Percentiles rank a stretch among this genome's conserved stretches.
Evolutionary conservation across 495 filamentous ascomycete genomes (phyloP).

Genomic region (Neurospora discreta): DNA sequence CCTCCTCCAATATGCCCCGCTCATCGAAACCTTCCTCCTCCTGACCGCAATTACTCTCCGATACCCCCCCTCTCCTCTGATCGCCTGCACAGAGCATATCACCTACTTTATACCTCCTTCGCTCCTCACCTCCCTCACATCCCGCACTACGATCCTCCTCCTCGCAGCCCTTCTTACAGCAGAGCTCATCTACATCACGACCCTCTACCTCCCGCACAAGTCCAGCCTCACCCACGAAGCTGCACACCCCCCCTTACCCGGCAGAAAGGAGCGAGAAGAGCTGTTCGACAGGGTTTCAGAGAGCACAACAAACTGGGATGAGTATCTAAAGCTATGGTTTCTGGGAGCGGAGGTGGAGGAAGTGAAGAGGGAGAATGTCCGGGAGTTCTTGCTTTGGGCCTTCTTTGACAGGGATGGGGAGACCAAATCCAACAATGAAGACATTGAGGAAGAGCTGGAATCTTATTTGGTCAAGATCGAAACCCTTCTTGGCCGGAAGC

Average conservation of each 20-base stretch:
- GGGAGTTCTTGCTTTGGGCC: constrained; percentile 54
- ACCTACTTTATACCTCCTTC: background rate
- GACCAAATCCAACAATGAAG: constrained; percentile 20
- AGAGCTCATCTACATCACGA: constrained; percentile 43
- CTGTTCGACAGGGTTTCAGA: constrained; percentile 45
- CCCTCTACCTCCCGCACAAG: constrained; percentile 45
- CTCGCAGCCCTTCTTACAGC: constrained; percentile 23
- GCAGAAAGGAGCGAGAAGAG: constrained; percentile 26
- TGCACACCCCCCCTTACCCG: constrained; percentile 37
- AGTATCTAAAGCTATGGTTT: constrained; percentile 54
- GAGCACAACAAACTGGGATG: constrained; percentile 42
- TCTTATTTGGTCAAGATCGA: constrained; percentile 42
- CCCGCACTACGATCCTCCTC: background rate
- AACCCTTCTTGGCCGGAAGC: constrained; percentile 29
- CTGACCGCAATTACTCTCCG: constrained; percentile 14
- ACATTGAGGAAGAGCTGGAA: constrained; percentile 45
- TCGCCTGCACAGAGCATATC: background rate
- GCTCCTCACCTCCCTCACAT: background rate
- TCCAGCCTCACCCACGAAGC: constrained; percentile 38
- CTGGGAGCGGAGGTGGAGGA: constrained; percentile 44
- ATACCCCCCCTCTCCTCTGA: background rate
- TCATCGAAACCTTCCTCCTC: constrained; percentile 38
- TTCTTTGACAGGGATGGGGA: constrained; percentile 39
- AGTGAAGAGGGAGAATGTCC: constrained; percentile 54
- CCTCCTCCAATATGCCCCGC: constrained; percentile 40